These are phyloP conservation scores for Neonectria hederae DNA, from an alignment of 2,329 filamentous ascomycete genomes.

Conservation along the genomic window DNA sequence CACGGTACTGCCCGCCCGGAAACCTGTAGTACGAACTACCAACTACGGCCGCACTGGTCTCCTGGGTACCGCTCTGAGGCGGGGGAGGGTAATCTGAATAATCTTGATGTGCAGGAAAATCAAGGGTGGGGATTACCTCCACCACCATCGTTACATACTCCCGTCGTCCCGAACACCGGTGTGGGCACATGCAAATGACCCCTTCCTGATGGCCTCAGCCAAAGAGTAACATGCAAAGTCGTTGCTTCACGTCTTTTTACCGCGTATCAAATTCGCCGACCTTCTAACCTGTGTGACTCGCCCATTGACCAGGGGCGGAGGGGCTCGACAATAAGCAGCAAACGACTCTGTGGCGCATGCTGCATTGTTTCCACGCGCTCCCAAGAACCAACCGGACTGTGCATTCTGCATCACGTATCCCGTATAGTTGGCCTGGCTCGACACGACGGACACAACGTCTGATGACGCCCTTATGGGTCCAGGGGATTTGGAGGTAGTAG, in stretches of 20 bases:
- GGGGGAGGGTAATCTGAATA: constrained; percentile 7
- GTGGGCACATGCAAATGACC: not conserved
- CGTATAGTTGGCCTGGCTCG: not conserved
- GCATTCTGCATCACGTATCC: not conserved
- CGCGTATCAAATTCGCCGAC: not conserved
- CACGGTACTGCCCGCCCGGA: not conserved
- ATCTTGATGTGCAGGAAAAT: constrained; percentile 8
- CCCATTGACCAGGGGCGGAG: not conserved
- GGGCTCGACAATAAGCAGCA: not conserved
- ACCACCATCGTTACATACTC: constrained; percentile 15
- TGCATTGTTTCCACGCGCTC: not conserved
- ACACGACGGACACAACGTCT: constrained; percentile 6
- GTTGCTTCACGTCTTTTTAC: not conserved
- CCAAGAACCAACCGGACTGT: not conserved
- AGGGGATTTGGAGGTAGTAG: not conserved
- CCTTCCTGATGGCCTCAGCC: not conserved
- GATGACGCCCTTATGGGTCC: constrained; percentile 7
- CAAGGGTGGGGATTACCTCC: constrained; percentile 9
- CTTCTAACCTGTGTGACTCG: not conserved
- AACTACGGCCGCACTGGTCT: not conserved
- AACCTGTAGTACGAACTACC: not conserved
- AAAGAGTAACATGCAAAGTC: not conserved
- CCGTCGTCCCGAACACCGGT: constrained; percentile 10
- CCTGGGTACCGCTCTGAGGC: not conserved
- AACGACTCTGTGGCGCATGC: not conserved